phyloP scores from a whole-genome alignment of 2,329 filamentous ascomycete genomes.

The Karstenula rhodostoma region DNA sequence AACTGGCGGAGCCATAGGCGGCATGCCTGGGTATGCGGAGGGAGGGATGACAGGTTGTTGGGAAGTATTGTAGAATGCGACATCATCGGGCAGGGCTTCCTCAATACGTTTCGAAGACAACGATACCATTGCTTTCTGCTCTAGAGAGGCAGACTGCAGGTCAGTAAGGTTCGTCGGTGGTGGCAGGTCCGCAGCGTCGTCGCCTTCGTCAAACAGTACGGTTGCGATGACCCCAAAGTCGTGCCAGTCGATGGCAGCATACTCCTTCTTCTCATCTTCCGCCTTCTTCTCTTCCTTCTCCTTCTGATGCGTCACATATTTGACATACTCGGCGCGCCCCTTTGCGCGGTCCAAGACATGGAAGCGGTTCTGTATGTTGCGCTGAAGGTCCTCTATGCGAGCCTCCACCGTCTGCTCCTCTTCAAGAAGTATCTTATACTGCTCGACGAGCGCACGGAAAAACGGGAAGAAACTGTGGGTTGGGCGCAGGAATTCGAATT shows the following conservation, averaged over 20 bases:
- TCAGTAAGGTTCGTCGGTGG: constrained; percentile 90
- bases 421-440: constrained; percentile 84
- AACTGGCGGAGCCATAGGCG: constrained; percentile 39
- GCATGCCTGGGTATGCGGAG: constrained; percentile 38
- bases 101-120: constrained; percentile 87
- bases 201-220: constrained; percentile 87
- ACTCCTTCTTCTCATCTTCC: constrained; percentile 77
- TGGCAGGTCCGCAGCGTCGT: constrained; percentile 85
- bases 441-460: constrained; percentile 90
- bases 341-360: constrained; percentile 81
- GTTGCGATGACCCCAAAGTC: constrained; percentile 97
- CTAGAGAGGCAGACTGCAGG: constrained; percentile 90
- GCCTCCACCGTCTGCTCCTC: constrained; percentile 76
- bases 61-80: constrained; percentile 51
- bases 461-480: constrained; percentile 97
- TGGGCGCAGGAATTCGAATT: constrained; percentile 94
- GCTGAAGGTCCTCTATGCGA: constrained; percentile 74
- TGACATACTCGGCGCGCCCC: constrained; percentile 86
- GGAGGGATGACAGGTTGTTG: constrained; percentile 41
- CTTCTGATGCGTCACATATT: constrained; percentile 84
- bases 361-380: constrained; percentile 80
- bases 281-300: constrained; percentile 87
- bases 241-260: constrained; percentile 95
- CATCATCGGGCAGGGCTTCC: constrained; percentile 87
- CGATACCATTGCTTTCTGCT: constrained; percentile 92